Evolutionary conservation across 768 basidiomycete species (phyloP), one percentile per base, ranked within the genome.

Genomic region (Boletus insuetus): DNA sequence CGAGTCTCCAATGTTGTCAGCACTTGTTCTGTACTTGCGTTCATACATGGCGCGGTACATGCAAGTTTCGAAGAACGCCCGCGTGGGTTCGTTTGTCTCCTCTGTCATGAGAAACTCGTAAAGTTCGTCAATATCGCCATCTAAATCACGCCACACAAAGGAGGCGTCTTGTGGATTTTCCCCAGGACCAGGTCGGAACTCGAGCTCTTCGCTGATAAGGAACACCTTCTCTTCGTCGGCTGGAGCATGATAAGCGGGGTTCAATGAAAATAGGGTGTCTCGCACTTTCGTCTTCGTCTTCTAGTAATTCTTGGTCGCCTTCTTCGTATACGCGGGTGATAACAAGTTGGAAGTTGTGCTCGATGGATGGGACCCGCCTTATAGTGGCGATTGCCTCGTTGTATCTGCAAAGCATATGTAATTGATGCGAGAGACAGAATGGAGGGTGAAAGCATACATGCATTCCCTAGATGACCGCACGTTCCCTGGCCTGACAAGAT

Each of bases 1-100:
- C 1, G 77, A 72, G 62, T 92, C 88, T 31, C 69, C 71, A 17
- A 86, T 80, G 56, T 77, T 81, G 51, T 91, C 86, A 12, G 91
- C 89, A 61, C 82, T 83, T 48, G 62, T 76, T 63, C 79, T 86
- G 76, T 89, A 87, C 75, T 94, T 95, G 73, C 94, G 84, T 68
- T 99, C 97, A 71, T 88, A 98, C 86, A 98, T 94, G 55, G 96
- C 96, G 29, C 91, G 85, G 63, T 96, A 91, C 80, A 98, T 89
- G 73, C 94, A 91, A 24, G 86, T 86, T 74, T 98, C 94, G 67
- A 98, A 97, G 69, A 94, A 89, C 16, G 83, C 87, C 45, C 86
- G 82, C 0, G 92, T 95, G 1, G 91, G 88, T 49, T 70, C 79
- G 48, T 84, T 85, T 44, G 92, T 93, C 6, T 86, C 86, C 13